Evolutionary conservation across 1,139 yeast species (phyloP), one percentile per base, ranked within the genome.

Genomic region (Candida sp.): DNA sequence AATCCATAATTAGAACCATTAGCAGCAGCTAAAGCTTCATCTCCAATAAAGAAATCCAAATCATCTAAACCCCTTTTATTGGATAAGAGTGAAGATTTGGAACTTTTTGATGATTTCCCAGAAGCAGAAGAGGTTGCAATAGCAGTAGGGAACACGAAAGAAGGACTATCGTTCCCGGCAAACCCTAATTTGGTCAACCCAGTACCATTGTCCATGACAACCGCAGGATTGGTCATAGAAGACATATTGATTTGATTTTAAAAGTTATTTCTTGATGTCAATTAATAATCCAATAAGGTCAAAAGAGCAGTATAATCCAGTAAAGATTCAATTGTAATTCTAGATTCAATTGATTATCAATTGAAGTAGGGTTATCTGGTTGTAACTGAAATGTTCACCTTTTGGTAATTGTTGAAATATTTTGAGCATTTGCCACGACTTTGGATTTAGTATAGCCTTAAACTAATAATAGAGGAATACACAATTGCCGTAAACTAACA

Each of bases 111-210:
- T 56, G 73, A 40, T 48, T 66, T 68, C n/a, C 63, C 60, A 36
- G 61, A 60, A 48, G 77, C 68, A 2, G 75, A 63, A 8, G 84
- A 73, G 39, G 98, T 91, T 35, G 99, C 93, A 65, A 93, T 95
- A 9, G 97, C 98, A 1, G 99, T 93, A 40, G 99, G 99, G 60
- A 93, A 89, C 39, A 93, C 89, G 77, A 87, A 95, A 6, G 97
- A 90, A 32, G 99, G 99, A 12, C 97, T 80, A 68, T 93, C 99
- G 63, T 93, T 93, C 44, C 99, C 99, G 55, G 99, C 99, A 70
- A 91, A 93, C 23, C 99, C 99, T 51, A 93, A 78, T 64, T 93
- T 93, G 61, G 99, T 93, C 57, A 91, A 77, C 51, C 99, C 99
- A 53, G 99, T 93, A 77, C 99, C 99, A 61, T 87, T 87, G 77